phyloP scores from a whole-genome alignment of 208 protist species.

The Leishmania braziliensis region DNA sequence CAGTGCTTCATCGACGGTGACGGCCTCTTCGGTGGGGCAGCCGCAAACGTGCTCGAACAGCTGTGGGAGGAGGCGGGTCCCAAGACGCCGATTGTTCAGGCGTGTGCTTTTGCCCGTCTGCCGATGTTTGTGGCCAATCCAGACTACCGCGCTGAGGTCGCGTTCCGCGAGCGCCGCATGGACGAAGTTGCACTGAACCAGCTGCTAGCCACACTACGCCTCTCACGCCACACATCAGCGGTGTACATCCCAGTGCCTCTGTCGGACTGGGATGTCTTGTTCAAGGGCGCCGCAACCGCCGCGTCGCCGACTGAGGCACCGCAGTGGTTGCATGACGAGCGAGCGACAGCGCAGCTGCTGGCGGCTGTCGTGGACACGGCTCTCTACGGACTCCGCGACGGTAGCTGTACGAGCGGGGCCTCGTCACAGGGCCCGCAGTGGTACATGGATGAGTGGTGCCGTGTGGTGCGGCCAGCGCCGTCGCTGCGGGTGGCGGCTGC shows the following conservation, averaged over 20 bases:
- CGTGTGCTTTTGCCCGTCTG: conserved; percentile 54
- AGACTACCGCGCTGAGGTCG: conserved; percentile 19
- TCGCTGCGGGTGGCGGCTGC: conserved; percentile 64
- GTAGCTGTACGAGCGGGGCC: conserved; percentile 13
- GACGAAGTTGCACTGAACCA: conserved; percentile 72
- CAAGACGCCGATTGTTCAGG: conserved; percentile 56
- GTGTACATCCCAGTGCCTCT: conserved; percentile 78
- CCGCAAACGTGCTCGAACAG: conserved; percentile 65
- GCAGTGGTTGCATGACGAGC: conserved; percentile 73
- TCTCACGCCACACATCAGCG: conserved; percentile 50
- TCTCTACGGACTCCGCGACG: conserved; percentile 75
- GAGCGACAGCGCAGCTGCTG: conserved; percentile 76
- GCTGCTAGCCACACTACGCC: conserved; percentile 59
- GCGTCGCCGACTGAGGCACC: not conserved
- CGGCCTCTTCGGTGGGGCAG: conserved; percentile 73
- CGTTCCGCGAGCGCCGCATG: conserved; percentile 60
- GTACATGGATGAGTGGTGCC: conserved; percentile 73
- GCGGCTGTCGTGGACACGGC: conserved; percentile 70
- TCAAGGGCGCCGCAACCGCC: conserved; percentile 22
- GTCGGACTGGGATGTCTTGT: conserved; percentile 56
- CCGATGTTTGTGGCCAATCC: conserved; percentile 37
- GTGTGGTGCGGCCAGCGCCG: conserved; percentile 56
- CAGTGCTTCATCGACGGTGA: conserved; percentile 82
- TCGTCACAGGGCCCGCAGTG: conserved; percentile 49
- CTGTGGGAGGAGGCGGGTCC: conserved; percentile 70